phyloP scores from a whole-genome alignment of 1,284 basidiomycete species.

The Apiotrichum porosum region DNA sequence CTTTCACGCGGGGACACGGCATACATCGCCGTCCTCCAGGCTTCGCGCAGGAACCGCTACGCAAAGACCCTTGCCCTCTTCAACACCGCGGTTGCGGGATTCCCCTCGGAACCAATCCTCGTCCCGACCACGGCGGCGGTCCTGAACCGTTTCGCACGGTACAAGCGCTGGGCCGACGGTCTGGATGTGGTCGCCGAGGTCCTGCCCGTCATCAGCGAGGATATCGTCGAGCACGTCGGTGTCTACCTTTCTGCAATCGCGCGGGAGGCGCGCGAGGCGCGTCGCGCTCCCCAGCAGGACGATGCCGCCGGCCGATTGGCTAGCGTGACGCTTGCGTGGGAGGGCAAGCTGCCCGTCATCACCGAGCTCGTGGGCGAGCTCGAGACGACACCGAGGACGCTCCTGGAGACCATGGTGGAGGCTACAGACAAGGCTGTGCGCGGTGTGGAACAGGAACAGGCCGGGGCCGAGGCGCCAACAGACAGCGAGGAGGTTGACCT shows the following conservation, averaged over 20 bases:
- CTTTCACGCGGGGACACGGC: not conserved
- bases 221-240: not conserved
- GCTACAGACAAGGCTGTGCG: too few species aligned
- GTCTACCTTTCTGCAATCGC: not conserved
- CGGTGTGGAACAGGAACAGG: too few species aligned
- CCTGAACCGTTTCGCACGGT: not conserved
- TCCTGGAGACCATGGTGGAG: not conserved
- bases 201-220: not conserved
- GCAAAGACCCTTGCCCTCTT: not conserved
- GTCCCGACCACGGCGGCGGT: slow-evolving; percentile 1
- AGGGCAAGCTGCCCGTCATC: not conserved
- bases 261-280: not conserved
- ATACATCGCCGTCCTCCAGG: not conserved
- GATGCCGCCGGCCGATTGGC: too few species aligned
- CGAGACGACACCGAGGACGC: not conserved
- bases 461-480: too few species aligned
- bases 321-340: not conserved
- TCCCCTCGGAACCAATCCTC: not conserved
- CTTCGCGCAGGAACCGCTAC: not conserved
- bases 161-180: not conserved
- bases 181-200: not conserved
- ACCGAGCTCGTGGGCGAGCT: not conserved
- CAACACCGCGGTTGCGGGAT: not conserved
- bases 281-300: too few species aligned
- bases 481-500: too few species aligned